These are phyloP conservation scores for Agrostemma githago DNA, from an alignment of 148 eudicot genomes.

Conservation along the genomic window DNA sequence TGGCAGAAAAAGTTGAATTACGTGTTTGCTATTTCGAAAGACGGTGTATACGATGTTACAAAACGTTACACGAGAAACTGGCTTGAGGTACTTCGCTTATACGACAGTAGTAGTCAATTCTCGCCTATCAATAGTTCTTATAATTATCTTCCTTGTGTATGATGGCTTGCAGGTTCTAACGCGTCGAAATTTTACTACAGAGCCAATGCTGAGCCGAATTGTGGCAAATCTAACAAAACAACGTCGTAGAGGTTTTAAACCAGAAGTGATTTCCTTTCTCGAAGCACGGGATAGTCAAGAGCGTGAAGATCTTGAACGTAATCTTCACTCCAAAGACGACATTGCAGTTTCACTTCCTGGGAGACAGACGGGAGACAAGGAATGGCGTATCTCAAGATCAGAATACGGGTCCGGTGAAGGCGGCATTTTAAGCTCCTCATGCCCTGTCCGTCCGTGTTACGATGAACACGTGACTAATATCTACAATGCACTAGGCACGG, in stretches of 20 bases:
- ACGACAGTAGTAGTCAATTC: too few species aligned
- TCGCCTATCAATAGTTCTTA: too few species aligned
- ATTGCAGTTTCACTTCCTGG: constrained; percentile 75
- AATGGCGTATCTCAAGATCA: constrained; percentile 88
- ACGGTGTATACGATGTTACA: constrained; percentile 95
- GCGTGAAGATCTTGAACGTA: constrained; percentile 49
- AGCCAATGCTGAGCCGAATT: constrained; percentile 41
- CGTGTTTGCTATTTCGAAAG: constrained; percentile 73
- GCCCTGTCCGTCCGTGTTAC: constrained; percentile 76
- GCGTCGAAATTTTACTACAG: constrained; percentile 65
- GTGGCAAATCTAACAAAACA: constrained; percentile 63
- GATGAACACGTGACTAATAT: constrained; percentile 89
- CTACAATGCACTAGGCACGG: constrained; percentile 50
- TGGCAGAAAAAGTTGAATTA: constrained; percentile 82
- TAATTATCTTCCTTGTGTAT: constrained; percentile 14
- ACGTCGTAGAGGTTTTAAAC: constrained; percentile 43
- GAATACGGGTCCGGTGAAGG: constrained; percentile 67
- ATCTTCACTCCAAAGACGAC: constrained; percentile 46
- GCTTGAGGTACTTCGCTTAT: constrained; percentile 96
- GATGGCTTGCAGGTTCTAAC: constrained; percentile 56
- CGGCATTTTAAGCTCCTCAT: constrained; percentile 50
- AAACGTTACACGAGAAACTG: constrained; percentile 95
- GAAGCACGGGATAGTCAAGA: constrained; percentile 70
- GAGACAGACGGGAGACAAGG: constrained; percentile 83
- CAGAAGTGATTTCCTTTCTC: constrained; percentile 42